Evolutionary conservation across 805 yeast genomes (phyloP), one percentile per base, ranked within the genome.

Genomic region (Candida taoyuanica): DNA sequence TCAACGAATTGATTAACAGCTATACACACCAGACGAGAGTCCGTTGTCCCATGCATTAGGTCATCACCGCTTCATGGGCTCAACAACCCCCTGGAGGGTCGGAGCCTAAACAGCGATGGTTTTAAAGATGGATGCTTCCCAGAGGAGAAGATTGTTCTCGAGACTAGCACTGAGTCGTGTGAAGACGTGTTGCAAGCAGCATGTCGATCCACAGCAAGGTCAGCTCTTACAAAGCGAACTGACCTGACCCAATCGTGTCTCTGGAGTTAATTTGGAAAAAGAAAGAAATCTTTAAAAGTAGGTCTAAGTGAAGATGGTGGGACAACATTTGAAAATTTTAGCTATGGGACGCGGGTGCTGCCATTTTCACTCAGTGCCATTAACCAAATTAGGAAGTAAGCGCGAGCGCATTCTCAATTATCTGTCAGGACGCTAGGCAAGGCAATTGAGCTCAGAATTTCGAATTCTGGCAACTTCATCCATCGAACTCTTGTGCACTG

Each of bases 61-160:
- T 85, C 95, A 85, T 85, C 95, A 82, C 89, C 85, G 72, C 79
- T 81, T 85, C 95, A 85, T 85, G 94, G 88, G 76, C 81, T 70
- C 64, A 63, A 68, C 72, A 71, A 49, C 38, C 53, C n/a, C n/a
- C 14, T 12, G 12, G 52, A 36, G 17, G 33, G 39, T 39, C 63
- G 86, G 87, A 81, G 82, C 95, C 95, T 86, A 88, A 81, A 81
- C 85, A 77, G 89, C 95, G 87, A 87, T 87, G 96, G 96, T 87
- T 87, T 87, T 87, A 85, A 83, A 81, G 53, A 42, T 48, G 50
- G 11, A 11, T 11, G 11, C 11, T 11, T n/a, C 18, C 28, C 28
- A 28, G 36, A 16, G 14, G 12, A 27, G 30, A 26, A 20, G n/a
- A 4, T 37, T 35, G 36, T 7, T 44, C 42, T 44, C 17, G 44